A percentile compares a stretch with the other conserved stretches of the same genome.
These are phyloP conservation scores for Plantago coronopus DNA, from an alignment of 305 asterid genomes.

Conservation along the genomic window DNA sequence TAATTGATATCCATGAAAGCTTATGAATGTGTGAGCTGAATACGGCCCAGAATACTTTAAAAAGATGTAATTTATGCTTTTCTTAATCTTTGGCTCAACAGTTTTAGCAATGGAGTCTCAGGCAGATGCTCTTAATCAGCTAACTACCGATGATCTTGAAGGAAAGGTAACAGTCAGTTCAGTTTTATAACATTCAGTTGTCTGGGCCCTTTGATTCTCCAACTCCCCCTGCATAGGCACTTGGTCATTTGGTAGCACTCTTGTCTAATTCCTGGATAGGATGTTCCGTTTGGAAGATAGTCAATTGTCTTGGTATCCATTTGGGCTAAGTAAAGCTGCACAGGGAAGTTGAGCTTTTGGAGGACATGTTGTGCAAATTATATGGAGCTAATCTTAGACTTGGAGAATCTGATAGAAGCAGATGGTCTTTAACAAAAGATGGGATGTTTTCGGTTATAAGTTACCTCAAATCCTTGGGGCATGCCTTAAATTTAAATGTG, in stretches of 20 bases:
- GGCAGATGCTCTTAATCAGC: slow-evolving; percentile 85
- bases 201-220: not conserved
- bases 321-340: not conserved
- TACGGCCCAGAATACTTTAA: not conserved
- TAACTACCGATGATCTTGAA: slow-evolving; percentile 81
- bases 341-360: too few species aligned
- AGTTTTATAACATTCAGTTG: not conserved
- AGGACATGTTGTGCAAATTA: too few species aligned
- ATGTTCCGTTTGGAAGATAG: not conserved
- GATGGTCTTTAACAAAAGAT: too few species aligned
- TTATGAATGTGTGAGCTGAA: slow-evolving; percentile 1
- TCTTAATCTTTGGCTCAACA: slow-evolving; percentile 26
- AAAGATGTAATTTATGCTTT: slow-evolving; percentile 6
- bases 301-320: not conserved
- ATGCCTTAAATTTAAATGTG: too few species aligned
- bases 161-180: slow-evolving; percentile 60
- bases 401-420: too few species aligned
- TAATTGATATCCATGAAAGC: slow-evolving; percentile 5
- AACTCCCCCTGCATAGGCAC: not conserved
- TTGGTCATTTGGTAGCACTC: too few species aligned
- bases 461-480: too few species aligned
- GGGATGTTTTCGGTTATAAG: too few species aligned
- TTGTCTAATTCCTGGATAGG: too few species aligned
- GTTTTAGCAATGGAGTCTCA: slow-evolving; percentile 94
- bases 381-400: too few species aligned